phyloP scores from a whole-genome alignment of 2,329 filamentous ascomycete genomes.

The Diaporthe destruens region DNA sequence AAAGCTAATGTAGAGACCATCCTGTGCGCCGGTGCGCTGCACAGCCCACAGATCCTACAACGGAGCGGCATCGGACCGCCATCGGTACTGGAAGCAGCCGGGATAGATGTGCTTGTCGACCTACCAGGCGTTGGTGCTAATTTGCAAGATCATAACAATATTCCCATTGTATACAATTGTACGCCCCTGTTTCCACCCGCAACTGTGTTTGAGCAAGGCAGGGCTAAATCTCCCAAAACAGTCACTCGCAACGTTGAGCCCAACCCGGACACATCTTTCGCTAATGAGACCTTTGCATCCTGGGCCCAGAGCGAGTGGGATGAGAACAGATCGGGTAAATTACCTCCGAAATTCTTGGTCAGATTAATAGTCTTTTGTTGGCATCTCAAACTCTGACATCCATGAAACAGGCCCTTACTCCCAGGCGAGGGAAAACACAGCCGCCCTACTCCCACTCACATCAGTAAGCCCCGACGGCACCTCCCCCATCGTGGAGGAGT shows the following conservation, averaged over 20 bases:
- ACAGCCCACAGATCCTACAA: conserved; percentile 3
- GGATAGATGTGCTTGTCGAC: background rate
- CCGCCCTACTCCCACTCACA: background rate
- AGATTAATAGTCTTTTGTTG: background rate
- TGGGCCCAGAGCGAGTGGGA: background rate
- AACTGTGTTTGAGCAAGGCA: background rate
- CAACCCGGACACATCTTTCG: background rate
- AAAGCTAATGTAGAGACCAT: background rate
- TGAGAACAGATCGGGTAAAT: background rate
- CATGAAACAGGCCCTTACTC: background rate
- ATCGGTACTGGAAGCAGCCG: background rate
- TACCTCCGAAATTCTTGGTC: background rate
- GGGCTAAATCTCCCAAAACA: background rate
- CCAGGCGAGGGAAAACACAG: background rate
- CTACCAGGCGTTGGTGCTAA: background rate
- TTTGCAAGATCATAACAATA: background rate
- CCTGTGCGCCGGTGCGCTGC: background rate
- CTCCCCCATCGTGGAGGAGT: background rate
- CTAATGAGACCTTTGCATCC: background rate
- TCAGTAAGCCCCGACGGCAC: background rate
- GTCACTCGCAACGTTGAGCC: background rate
- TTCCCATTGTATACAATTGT: background rate
- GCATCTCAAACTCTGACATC: background rate
- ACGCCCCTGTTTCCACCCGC: background rate
- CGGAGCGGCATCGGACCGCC: background rate